A percentile compares a stretch with the other conserved stretches of the same genome.
Conservation (phyloP, 78 protist genomes). For the Neovahlkampfia damariscottae region DNA sequence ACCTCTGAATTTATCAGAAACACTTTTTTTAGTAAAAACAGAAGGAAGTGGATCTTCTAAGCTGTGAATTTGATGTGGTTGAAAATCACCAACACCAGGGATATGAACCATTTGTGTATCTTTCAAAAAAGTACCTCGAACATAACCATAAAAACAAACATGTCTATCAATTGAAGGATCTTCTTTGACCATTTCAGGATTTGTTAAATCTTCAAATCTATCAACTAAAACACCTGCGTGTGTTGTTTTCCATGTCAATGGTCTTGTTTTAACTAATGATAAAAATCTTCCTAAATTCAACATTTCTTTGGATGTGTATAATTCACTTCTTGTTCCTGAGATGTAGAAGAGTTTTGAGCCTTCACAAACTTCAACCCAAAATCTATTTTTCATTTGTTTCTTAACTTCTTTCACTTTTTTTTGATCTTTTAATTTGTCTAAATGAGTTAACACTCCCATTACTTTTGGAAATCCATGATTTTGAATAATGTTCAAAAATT, state of each 20-base stretch:
- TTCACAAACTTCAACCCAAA: constrained; percentile 92
- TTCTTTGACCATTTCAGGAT: constrained; percentile 49
- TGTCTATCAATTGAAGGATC: constrained; percentile 48
- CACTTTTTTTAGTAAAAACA: background rate
- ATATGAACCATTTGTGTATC: constrained; percentile 69
- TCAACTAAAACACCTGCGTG: constrained; percentile 93
- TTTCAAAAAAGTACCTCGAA: constrained; percentile 82
- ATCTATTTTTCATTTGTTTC: constrained; percentile 73
- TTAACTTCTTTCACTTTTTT: constrained; percentile 63
- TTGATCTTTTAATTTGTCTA: constrained; percentile 74
- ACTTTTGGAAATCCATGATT: constrained; percentile 94
- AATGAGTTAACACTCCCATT: constrained; percentile 95
- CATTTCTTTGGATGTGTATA: constrained; percentile 73
- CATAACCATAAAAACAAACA: constrained; percentile 75
- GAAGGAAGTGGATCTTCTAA: constrained; percentile 91
- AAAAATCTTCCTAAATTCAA: constrained; percentile 91
- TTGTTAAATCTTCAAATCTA: constrained; percentile 88
- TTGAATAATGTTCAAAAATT: constrained; percentile 92
- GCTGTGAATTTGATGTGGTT: constrained; percentile 33
- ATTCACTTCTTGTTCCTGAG: constrained; percentile 67
- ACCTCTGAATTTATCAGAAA: constrained; percentile 51
- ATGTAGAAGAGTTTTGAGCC: constrained; percentile 96
- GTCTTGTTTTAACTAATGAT: constrained; percentile 74
- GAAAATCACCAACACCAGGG: constrained; percentile 93
- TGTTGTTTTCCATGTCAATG: constrained; percentile 80